Conservation (phyloP, 805 yeast genomes). For the Sugiyamaella floridensis region DNA sequence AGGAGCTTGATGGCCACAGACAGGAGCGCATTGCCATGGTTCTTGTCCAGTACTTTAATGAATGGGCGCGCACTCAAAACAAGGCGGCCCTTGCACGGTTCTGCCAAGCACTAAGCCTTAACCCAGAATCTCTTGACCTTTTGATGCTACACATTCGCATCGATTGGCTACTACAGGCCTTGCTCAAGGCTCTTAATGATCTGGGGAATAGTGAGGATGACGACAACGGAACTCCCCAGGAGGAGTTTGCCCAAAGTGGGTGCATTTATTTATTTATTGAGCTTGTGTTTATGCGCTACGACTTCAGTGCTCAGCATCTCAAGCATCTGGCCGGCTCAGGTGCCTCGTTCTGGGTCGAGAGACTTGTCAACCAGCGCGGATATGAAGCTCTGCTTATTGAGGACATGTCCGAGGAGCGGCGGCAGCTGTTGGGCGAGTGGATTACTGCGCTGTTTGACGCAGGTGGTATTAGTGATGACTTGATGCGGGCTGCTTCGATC, state of each 20-base stretch:
- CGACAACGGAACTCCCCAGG: constrained; percentile 60
- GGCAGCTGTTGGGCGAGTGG: constrained; percentile 56
- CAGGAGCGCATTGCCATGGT: constrained; percentile 40
- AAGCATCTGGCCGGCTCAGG: background rate
- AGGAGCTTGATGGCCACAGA: constrained; percentile 40
- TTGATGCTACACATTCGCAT: constrained; percentile 44
- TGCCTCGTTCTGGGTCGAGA: constrained; percentile 6
- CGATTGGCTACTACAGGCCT: constrained; percentile 34
- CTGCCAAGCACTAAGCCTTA: constrained; percentile 44
- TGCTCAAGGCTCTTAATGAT: constrained; percentile 47
- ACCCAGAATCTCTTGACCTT: constrained; percentile 37
- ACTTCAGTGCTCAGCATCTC: constrained; percentile 16
- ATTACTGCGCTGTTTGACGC: constrained; percentile 70
- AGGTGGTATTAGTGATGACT: constrained; percentile 78
- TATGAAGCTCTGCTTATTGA: constrained; percentile 6
- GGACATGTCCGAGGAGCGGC: constrained; percentile 21
- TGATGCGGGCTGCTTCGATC: constrained; percentile 58
- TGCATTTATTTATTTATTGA: constrained; percentile 45
- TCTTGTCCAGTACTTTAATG: constrained; percentile 27
- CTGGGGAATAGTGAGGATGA: constrained; percentile 34
- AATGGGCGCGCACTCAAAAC: constrained; percentile 38
- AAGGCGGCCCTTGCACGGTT: constrained; percentile 42
- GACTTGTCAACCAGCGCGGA: background rate
- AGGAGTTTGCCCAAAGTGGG: constrained; percentile 62
- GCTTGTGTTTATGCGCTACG: constrained; percentile 35